These are phyloP conservation scores for Mychonastes homosphaera DNA, from an alignment of 139 green algal species.

Conservation along the genomic window DNA sequence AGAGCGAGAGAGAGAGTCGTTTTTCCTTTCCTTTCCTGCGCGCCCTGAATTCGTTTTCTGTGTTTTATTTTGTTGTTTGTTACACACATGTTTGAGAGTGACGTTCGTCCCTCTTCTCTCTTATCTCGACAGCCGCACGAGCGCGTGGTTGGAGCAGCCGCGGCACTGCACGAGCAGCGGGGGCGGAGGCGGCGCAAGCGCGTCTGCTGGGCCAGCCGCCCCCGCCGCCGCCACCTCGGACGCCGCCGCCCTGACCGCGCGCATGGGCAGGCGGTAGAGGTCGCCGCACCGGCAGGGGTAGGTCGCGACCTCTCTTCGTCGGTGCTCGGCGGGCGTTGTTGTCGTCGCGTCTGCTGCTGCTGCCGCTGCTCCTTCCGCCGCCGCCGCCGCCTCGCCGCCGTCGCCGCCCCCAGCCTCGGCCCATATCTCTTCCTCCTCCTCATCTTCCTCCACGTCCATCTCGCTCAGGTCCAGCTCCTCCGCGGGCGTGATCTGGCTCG, in stretches of 20 bases:
- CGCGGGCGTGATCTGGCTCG: background rate
- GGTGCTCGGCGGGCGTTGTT: background rate
- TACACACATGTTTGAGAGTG: background rate
- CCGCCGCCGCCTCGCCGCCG: background rate
- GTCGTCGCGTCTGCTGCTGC: too few species aligned
- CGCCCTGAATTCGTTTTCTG: background rate
- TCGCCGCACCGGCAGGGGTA: constrained; percentile 17
- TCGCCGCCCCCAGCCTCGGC: background rate
- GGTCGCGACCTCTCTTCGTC: background rate
- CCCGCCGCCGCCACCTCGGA: constrained; percentile 4
- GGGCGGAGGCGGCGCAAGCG: background rate
- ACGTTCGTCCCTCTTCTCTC: background rate
- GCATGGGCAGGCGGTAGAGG: background rate
- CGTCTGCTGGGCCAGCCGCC: background rate
- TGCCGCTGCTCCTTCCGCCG: background rate
- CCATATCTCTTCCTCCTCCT: background rate
- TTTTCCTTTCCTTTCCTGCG: background rate
- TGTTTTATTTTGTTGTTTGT: background rate
- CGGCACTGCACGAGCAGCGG: background rate
- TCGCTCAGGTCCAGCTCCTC: constrained; percentile 9
- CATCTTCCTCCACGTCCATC: constrained; percentile 10
- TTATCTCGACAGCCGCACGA: constrained; percentile 2
- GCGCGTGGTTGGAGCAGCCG: constrained; percentile 12
- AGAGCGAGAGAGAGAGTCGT: background rate
- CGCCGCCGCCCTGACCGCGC: background rate